Base-by-base conservation (phyloP, 1,139 yeast genomes). In the Pichia sp. region DNA sequence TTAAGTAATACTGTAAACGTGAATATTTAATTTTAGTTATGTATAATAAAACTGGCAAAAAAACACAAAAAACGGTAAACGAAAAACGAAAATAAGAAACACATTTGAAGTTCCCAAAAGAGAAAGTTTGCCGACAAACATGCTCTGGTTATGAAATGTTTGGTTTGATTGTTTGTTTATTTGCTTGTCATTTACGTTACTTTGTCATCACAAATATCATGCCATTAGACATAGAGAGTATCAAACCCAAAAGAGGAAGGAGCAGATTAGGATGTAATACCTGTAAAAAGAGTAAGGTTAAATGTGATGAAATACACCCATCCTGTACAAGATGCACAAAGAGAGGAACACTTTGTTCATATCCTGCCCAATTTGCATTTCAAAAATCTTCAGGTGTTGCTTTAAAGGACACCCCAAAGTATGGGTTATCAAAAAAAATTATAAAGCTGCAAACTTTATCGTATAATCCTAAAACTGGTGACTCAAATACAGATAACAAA, bases 261-360 rank as follows among this genome's bases (percentile, higher is more conserved):
- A 55, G 58, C 42, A 45, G 55, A 38, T 38, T 46, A 9, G 98
- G 98, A 0, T 91, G 98, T 67, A 79, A 83, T 42, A 86, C 93
- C 1, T 91, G 98, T 69, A 91, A 91, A 64, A 77, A 80, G 59
- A 77, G 96, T 59, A 73, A 97, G 51, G 96, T 91, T 47, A 91
- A 91, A 66, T 91, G 98, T 72, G 97, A 91, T 67, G 98, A 91
- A 67, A 73, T 74, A 0, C 86, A 82, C 60, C 98, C 98, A 3
- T 22, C 50, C 1, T 59, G 62, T 44, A 14, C 44, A 4, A 46
- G 62, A 34, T 59, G 62, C 42, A 31, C 42, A 3, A 55, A 48
- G 45, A 44, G 57, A 14, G 58, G 57, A 1, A 50, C 46, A 5
- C 27, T 48, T 19, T 57, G 59, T 42, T 44, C 49, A 4, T 57